Evolutionary conservation across 805 yeast genomes (phyloP), one percentile per base, ranked within the genome.

Genomic region (Yarrowia keelungensis): DNA sequence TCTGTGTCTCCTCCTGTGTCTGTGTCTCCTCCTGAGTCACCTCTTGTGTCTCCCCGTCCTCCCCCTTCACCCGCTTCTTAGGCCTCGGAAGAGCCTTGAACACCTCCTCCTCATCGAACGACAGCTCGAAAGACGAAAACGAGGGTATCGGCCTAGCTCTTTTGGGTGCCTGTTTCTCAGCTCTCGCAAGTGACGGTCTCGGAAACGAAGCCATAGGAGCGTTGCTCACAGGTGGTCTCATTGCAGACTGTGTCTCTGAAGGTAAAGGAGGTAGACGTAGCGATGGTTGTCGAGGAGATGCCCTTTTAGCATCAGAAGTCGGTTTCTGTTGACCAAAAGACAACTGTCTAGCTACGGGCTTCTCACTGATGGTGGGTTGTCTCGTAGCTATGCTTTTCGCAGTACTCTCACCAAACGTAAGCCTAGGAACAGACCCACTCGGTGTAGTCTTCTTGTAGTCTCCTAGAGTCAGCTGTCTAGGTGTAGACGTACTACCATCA

Each of bases 21-120:
- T 36, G n/a, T 0, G 46, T 42, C 46, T 42, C 46, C 46, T 8
- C 10, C n/a, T 1, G 19, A 19, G 19, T 19, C 19, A 19, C 19
- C 1, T 19, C 19, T 19, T 19, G 19, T 1, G 19, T 19, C 19
- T 42, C n/a, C 14, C 8, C 10, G 19, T 19, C 19, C 2, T 15
- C 42, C 11, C 43, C 43, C 11, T 22, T 19, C 15, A 2, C 45
- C 4, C 35, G 9, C 19, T 49, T 16, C 12, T 49, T 11, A 26
- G 49, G 47, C 8, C 47, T 7, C 2, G 64, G 41, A 4, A 56
- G n/a, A 0, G 64, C 42, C 10, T 56, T 42, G 49, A 32, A 42
- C 26, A 56, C n/a, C 49, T 59, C 65, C 41, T 43, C 64, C 16
- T 59, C 65, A 3, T 59, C 65, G 15, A 45, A 43, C 12, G 65